Conservation (phyloP, 176 grass and related monocot species). For the Oryza rufipogon region DNA sequence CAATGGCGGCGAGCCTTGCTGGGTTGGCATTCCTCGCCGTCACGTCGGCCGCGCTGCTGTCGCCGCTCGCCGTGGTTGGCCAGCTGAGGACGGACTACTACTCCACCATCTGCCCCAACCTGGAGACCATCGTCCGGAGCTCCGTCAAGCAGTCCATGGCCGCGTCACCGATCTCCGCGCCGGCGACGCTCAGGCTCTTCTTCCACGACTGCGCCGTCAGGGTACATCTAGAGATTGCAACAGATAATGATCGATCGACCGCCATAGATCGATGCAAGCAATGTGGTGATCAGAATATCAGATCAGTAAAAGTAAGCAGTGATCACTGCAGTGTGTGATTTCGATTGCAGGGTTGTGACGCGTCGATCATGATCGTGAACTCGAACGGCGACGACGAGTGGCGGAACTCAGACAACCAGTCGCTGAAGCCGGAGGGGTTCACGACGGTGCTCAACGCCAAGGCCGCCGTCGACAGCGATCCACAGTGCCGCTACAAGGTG, state of each 20-base stretch:
- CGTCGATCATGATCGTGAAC: conserved; percentile 68
- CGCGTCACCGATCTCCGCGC: conserved; percentile 40
- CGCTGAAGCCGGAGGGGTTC: conserved; percentile 59
- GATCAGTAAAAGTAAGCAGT: not conserved
- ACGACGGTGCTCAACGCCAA: conserved; percentile 57
- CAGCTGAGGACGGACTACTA: conserved; percentile 52
- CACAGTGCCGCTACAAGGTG: conserved; percentile 58
- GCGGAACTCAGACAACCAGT: conserved; percentile 45
- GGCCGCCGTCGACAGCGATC: conserved; percentile 63
- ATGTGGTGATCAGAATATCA: not conserved
- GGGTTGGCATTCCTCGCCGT: not conserved
- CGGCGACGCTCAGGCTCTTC: conserved; percentile 62
- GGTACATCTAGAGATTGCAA: conserved; percentile 27
- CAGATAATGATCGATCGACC: not conserved
- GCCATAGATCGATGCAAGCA: not conserved
- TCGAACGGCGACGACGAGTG: conserved; percentile 67
- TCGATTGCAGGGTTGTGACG: conserved; percentile 61
- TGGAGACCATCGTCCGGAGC: conserved; percentile 52
- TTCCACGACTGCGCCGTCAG: conserved; percentile 77
- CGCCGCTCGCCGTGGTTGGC: not conserved
- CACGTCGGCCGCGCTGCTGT: not conserved
- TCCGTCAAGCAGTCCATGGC: conserved; percentile 50
- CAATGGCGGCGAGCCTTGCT: conserved; percentile 32
- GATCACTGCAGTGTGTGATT: too few species aligned
- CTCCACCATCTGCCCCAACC: conserved; percentile 52